phyloP scores from a whole-genome alignment of 129 eudicot species.

The Artemisia annua region DNA sequence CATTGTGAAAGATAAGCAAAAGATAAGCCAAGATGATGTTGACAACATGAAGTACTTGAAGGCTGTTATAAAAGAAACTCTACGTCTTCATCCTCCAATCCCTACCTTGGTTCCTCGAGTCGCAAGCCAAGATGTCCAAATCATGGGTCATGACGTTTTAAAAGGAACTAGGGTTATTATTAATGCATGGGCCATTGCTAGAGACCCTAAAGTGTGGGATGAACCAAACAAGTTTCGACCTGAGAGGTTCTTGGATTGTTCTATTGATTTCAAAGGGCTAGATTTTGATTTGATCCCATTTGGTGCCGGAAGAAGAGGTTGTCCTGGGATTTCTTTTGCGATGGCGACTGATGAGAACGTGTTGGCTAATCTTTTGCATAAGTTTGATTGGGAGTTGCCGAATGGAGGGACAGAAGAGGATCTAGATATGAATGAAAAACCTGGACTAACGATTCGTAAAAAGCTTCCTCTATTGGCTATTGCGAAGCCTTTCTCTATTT shows the following conservation, averaged over 20 bases:
- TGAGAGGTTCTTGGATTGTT: constrained; percentile 44
- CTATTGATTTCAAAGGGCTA: constrained; percentile 39
- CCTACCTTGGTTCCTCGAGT: constrained; percentile 41
- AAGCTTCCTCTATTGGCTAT: constrained; percentile 37
- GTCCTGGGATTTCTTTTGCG: constrained; percentile 52
- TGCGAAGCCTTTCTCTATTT: constrained; percentile 25
- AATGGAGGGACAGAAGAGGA: constrained; percentile 29
- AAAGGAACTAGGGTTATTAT: constrained; percentile 40
- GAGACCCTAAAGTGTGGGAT: constrained; percentile 45
- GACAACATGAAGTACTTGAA: constrained; percentile 44
- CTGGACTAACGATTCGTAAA: constrained; percentile 29
- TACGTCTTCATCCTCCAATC: constrained; percentile 48
- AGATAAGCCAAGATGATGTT: constrained; percentile 25
- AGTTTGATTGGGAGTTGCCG: constrained; percentile 45
- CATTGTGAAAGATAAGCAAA: background rate
- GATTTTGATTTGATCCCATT: constrained; percentile 51
- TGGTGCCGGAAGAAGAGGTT: constrained; percentile 54
- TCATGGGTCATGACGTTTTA: constrained; percentile 39
- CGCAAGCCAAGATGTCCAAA: constrained; percentile 29
- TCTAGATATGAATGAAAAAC: constrained; percentile 39
- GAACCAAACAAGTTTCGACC: constrained; percentile 42
- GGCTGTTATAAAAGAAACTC: constrained; percentile 49
- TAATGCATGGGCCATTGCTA: constrained; percentile 50
- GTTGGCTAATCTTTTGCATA: constrained; percentile 42
- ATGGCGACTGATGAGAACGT: constrained; percentile 30